Conservation (phyloP, 108 stramenopile species). For the Skeletonema grethae region DNA sequence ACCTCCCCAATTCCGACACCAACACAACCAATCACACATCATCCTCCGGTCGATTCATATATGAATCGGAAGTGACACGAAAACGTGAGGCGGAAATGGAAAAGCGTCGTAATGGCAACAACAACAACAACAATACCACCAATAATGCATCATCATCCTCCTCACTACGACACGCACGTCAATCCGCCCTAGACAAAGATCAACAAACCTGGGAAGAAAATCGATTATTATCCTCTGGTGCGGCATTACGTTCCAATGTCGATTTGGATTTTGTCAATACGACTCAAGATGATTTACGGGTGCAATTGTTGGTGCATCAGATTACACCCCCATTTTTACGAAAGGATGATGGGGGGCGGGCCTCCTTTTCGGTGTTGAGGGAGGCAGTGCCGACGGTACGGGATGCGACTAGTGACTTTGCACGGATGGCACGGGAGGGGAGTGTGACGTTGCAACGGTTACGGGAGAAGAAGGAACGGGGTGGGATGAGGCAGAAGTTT, state of each 20-base stretch:
- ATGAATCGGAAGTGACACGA: constrained; percentile 73
- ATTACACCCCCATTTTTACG: constrained; percentile 97
- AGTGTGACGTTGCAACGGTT: constrained; percentile 71
- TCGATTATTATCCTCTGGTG: constrained; percentile 87
- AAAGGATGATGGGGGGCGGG: constrained; percentile 43
- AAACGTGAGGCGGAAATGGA: constrained; percentile 87
- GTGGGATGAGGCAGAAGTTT: constrained; percentile 94
- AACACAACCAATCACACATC: constrained; percentile 31
- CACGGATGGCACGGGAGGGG: constrained; percentile 90
- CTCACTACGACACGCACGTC: constrained; percentile 51
- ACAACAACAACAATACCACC: background rate
- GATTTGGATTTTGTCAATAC: constrained; percentile 71
- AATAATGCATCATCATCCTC: background rate
- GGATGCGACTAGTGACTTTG: constrained; percentile 91
- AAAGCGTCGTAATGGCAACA: constrained; percentile 45
- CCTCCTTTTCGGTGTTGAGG: constrained; percentile 79
- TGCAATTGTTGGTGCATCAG: constrained; percentile 91
- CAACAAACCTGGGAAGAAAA: constrained; percentile 98
- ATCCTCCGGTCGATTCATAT: constrained; percentile 88
- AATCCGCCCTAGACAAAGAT: constrained; percentile 83
- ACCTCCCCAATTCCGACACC: constrained; percentile 40
- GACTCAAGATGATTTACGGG: constrained; percentile 61
- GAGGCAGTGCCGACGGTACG: constrained; percentile 88
- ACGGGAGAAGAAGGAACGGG: constrained; percentile 88
- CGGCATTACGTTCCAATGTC: constrained; percentile 69